Evolutionary conservation across 2,329 filamentous ascomycete genomes (phyloP).

Genomic region (Paraconiothyrium brasiliense): DNA sequence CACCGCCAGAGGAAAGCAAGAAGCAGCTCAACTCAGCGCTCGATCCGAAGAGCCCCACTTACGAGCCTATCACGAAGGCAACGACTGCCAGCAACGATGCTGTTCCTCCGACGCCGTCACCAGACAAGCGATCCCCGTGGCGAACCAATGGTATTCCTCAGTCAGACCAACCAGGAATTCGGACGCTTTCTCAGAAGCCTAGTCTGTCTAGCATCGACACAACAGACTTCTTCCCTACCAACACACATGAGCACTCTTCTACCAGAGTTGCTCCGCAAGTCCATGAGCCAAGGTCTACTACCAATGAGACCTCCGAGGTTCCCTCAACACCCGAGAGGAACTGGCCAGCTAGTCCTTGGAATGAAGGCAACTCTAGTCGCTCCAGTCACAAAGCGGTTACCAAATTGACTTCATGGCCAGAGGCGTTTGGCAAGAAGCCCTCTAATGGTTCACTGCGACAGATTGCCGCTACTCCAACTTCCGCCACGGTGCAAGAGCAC

Average conservation of each 20-base stretch:
- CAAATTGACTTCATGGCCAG: conserved; percentile 44
- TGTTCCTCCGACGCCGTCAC: conserved; percentile 44
- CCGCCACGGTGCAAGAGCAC: conserved; percentile 18
- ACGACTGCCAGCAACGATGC: conserved; percentile 21
- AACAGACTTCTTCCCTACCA: conserved; percentile 53
- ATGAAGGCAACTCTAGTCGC: conserved; percentile 35
- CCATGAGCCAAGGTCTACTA: conserved; percentile 23
- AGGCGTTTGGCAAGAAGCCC: conserved; percentile 39
- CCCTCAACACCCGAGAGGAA: conserved; percentile 48
- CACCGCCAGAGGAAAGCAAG: conserved; percentile 42
- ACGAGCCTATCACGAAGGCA: conserved; percentile 43
- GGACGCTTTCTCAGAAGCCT: conserved; percentile 40
- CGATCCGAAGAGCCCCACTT: conserved; percentile 53
- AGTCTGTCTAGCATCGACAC: conserved; percentile 53
- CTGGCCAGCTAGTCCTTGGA: conserved; percentile 49
- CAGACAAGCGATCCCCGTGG: conserved; percentile 42
- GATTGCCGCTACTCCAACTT: conserved; percentile 16
- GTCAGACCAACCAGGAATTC: conserved; percentile 26
- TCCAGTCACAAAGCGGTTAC: conserved; percentile 31
- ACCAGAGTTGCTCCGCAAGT: conserved; percentile 41
- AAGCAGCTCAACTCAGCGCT: conserved; percentile 38
- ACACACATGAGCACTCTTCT: conserved; percentile 53
- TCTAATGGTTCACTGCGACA: conserved; percentile 32
- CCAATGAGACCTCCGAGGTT: conserved; percentile 28
- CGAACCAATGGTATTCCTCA: conserved; percentile 29